These are phyloP conservation scores for Aspergillus sp. DNA, from an alignment of 2,329 filamentous ascomycete species.

Conservation along the genomic window DNA sequence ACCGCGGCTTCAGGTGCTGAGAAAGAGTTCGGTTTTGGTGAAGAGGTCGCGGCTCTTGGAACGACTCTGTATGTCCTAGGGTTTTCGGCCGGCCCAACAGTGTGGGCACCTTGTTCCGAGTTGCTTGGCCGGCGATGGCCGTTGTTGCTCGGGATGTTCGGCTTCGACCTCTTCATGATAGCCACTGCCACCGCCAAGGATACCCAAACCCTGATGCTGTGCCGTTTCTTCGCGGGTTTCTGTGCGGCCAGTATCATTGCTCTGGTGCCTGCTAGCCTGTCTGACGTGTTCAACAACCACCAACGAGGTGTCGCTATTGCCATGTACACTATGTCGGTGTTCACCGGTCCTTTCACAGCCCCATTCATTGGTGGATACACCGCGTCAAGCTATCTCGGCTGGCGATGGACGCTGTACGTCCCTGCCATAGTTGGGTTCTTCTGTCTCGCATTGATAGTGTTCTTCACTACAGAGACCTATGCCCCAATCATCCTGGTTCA, in stretches of 20 bases:
- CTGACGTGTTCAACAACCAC: conserved; percentile 52
- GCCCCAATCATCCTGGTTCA: conserved; percentile 39
- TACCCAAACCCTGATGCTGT: conserved; percentile 41
- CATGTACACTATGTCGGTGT: conserved; percentile 50
- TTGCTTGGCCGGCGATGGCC: conserved; percentile 58
- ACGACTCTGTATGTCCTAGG: conserved; percentile 51
- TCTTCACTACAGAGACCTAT: conserved; percentile 56
- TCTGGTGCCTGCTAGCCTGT: conserved; percentile 44
- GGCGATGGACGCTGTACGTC: conserved; percentile 54
- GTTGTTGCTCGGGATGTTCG: conserved; percentile 45
- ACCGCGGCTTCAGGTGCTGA: conserved; percentile 60
- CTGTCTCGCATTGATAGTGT: conserved; percentile 33
- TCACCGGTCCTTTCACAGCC: conserved; percentile 49
- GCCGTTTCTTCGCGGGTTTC: conserved; percentile 48
- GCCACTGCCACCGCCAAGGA: conserved; percentile 44
- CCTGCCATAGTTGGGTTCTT: conserved; percentile 54
- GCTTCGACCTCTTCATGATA: conserved; percentile 48
- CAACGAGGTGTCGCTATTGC: conserved; percentile 44
- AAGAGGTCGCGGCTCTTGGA: conserved; percentile 45
- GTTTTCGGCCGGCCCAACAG: conserved; percentile 59
- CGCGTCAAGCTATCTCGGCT: conserved; percentile 47
- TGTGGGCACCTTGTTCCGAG: conserved; percentile 64
- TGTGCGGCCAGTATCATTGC: conserved; percentile 45
- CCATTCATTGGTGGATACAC: conserved; percentile 54
- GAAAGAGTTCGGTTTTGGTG: conserved; percentile 45